Base-by-base conservation (phyloP, 495 filamentous ascomycete species). In the Pyrenopolyporus hunteri region DNA sequence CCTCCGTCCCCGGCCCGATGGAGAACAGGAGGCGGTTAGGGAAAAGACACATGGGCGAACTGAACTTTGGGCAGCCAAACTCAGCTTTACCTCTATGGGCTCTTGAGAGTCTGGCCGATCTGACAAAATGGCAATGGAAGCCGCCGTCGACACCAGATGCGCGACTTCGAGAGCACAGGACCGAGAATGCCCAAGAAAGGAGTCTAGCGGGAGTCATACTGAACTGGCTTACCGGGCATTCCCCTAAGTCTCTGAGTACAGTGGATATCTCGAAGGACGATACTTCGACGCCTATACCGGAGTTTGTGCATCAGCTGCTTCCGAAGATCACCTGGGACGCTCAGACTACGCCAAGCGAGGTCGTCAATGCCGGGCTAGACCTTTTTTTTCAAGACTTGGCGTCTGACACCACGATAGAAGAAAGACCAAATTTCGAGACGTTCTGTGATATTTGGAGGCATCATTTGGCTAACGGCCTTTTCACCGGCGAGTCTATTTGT, bases 11-110 rank as follows among this genome's bases (percentile, higher is more conserved):
- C 3, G 81, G 80, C 0, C 81, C 81, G 16, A 73, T 83, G 58
- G 82, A 85, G 67, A 74, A 73, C 67, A 75, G 80, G 4, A 78
- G 80, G 28, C 75, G 80, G 14, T 59, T 82, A 45, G 80, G 81
- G n/a, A 80, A 74, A 46, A 73, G 82, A 49, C 75, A 74, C 20
- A 78, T 85, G 73, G 74, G 72, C 40, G 74, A 75, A 43, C 60
- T 77, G n/a, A 74, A 68, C 40, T 63, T 72, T 17, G 56, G 74
- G 13, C 72, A 73, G 11, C 58, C 70, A 7, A 64, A 74, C 25
- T 66, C 73, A 5, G 60, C 70, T 8, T 45, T 70, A 13, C 74
- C 75, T 1, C 28, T 70, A 16, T 79, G 77, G 79, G 71, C 65
- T 0, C 68, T 82, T 22, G 68, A 74, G 20, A 65, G 67, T 37